Evolutionary conservation across 1,284 basidiomycete species (phyloP), one percentile per base, ranked within the genome.

Genomic region (Cutaneotrichosporon spelunceum): DNA sequence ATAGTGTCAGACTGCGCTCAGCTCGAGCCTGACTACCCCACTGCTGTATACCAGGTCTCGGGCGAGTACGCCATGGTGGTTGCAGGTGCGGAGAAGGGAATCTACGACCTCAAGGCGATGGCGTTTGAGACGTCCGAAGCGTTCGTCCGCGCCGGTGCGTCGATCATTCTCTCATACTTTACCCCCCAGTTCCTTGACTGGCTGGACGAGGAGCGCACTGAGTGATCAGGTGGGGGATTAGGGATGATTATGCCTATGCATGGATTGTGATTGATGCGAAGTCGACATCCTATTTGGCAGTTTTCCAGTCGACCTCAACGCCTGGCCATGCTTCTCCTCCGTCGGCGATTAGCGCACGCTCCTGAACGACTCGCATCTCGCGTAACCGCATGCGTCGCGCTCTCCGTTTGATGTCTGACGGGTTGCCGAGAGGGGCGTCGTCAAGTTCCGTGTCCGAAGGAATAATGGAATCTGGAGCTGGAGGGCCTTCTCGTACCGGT

Each of bases 31-130:
- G 87, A 96, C 75, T 87, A 92, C 70, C 94, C 93, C 1, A 83
- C 95, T 27, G 96, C 96, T 0, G 92, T 90, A 72, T 99, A 99
- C 79, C 92, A 94, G 80, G 93, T 97, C 55, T 93, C 90, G 60
- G 96, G 96, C 11, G 96, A 99, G 78, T 99, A 90, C 71, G 93
- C 95, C 4, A 98, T 97, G 93, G 83, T 99, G 29, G 87, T 90
- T 61, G 95, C 96, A 0, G 95, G 93, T 30, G 95, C 96, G 7
- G 83, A 84, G 16, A 92, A 93, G 4, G 95, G 95, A 11, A 89
- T 99, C 16, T 99, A 96, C 75, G 90, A 92, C 64, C 81, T 99
- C 62, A 87, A 86, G 66, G 85, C 86, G 29, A 93, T 97, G 91
- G 96, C 94, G 4, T 93, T 95, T 67, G 96, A 99, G 81, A 90